These are phyloP conservation scores for Euryodendron excelsum DNA, from an alignment of 148 eudicot species.

Conservation along the genomic window DNA sequence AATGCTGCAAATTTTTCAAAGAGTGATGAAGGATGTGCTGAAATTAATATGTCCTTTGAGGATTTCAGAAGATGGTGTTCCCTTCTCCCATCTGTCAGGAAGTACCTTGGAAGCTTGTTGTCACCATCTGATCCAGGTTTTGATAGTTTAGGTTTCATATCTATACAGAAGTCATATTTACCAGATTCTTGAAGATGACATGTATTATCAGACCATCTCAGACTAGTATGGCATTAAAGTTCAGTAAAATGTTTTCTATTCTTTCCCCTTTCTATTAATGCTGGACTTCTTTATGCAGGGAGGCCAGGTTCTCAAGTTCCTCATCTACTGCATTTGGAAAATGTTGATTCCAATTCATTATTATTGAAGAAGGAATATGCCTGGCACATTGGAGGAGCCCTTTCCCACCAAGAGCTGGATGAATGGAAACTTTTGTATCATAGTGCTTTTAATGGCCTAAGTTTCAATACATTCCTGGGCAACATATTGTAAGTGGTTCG, in stretches of 20 bases:
- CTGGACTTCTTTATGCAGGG: slow-evolving; percentile 25
- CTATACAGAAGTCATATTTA: background rate
- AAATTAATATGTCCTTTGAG: slow-evolving; percentile 57
- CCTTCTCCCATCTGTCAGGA: slow-evolving; percentile 70
- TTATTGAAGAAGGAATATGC: slow-evolving; percentile 71
- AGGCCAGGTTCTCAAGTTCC: slow-evolving; percentile 69
- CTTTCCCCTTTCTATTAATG: background rate
- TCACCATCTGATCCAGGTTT: slow-evolving; percentile 66
- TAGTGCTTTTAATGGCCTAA: slow-evolving; percentile 69
- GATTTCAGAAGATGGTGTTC: slow-evolving; percentile 69
- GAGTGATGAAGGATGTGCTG: slow-evolving; percentile 42
- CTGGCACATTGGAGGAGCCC: slow-evolving; percentile 87
- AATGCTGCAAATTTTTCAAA: slow-evolving; percentile 53
- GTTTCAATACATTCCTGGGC: slow-evolving; percentile 90
- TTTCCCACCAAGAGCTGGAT: slow-evolving; percentile 60
- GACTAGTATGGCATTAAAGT: background rate
- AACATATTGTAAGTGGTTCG: slow-evolving; percentile 60
- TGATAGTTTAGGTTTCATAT: background rate
- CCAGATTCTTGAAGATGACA: slow-evolving; percentile 2
- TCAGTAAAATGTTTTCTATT: background rate
- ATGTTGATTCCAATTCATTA: slow-evolving; percentile 37
- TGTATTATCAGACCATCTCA: background rate
- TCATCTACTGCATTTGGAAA: slow-evolving; percentile 42
- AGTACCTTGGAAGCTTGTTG: slow-evolving; percentile 73
- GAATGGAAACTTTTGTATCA: slow-evolving; percentile 94